A percentile compares a stretch with the other conserved stretches of the same genome.
Evolutionary conservation across 2,329 filamentous ascomycete species (phyloP).

Genomic region (Stachybotrys echinatus): DNA sequence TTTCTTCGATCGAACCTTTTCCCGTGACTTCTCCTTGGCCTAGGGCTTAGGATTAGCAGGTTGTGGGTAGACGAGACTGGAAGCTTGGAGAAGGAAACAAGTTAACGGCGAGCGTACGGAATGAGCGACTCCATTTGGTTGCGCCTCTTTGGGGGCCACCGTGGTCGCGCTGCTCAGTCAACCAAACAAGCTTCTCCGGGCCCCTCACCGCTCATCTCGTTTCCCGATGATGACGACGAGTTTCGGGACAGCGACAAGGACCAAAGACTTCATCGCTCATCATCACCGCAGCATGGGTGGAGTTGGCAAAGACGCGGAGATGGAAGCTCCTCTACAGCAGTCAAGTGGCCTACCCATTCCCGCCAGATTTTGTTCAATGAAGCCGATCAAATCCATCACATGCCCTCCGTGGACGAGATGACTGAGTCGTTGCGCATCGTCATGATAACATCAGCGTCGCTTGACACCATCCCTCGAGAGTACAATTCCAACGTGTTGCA

Average conservation of each 20-base stretch:
- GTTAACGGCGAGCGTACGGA: neutral
- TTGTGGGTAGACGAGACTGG: too few relatives aligned
- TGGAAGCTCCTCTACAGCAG: neutral
- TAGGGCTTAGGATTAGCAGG: too few relatives aligned
- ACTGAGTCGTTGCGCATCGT: constrained; percentile 35
- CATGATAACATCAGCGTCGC: constrained; percentile 31
- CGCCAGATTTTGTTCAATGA: constrained; percentile 7
- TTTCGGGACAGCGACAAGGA: neutral
- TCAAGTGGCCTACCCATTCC: neutral
- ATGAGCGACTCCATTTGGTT: neutral
- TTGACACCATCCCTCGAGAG: constrained; percentile 29
- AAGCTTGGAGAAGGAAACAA: too few relatives aligned
- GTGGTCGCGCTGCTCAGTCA: neutral
- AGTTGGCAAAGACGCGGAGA: neutral
- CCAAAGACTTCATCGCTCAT: neutral
- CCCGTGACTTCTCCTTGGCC: too few relatives aligned
- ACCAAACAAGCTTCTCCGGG: neutral
- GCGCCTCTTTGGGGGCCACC: neutral
- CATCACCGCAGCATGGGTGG: neutral
- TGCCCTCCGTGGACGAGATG: constrained; percentile 37
- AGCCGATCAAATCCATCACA: neutral
- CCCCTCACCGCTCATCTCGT: neutral
- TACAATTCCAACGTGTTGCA: constrained; percentile 36
- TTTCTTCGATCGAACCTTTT: too few relatives aligned
- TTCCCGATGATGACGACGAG: neutral